These are phyloP conservation scores for Ottelia alismoides DNA, from an alignment of 106 monocot species.

Conservation along the genomic window DNA sequence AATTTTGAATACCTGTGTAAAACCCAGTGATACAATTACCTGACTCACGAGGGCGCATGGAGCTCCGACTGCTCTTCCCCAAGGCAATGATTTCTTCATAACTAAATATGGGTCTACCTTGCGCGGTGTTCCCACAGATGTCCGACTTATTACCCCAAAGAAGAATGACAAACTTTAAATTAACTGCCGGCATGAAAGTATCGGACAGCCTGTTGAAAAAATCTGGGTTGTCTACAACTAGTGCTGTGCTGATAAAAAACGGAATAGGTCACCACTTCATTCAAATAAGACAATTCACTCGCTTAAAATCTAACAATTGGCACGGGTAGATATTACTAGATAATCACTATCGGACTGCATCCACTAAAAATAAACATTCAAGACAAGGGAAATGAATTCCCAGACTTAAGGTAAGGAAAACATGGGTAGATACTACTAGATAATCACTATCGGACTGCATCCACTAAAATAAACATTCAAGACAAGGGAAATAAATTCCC, in stretches of 20 bases:
- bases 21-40: neutral
- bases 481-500: too few species aligned
- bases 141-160: constrained; percentile 78
- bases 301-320: too few species aligned
- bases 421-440: too few species aligned
- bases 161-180: constrained; percentile 53
- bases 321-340: too few species aligned
- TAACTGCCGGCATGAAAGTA: constrained; percentile 25
- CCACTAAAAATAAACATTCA: too few species aligned
- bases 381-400: too few species aligned
- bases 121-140: constrained; percentile 14
- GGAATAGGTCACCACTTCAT: neutral
- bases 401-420: too few species aligned
- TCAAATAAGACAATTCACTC: too few species aligned
- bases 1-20: too few species aligned
- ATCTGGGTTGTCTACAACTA: constrained; percentile 68
- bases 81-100: constrained; percentile 59
- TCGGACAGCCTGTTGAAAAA: constrained; percentile 56
- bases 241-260: constrained; percentile 38
- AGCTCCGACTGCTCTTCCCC: constrained; percentile 34
- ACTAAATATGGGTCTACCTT: constrained; percentile 32
- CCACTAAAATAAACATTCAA: too few species aligned
- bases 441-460: too few species aligned
- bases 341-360: too few species aligned
- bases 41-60: neutral